Conservation (phyloP, 164 flowering plant species). For the Annona squamosa region DNA sequence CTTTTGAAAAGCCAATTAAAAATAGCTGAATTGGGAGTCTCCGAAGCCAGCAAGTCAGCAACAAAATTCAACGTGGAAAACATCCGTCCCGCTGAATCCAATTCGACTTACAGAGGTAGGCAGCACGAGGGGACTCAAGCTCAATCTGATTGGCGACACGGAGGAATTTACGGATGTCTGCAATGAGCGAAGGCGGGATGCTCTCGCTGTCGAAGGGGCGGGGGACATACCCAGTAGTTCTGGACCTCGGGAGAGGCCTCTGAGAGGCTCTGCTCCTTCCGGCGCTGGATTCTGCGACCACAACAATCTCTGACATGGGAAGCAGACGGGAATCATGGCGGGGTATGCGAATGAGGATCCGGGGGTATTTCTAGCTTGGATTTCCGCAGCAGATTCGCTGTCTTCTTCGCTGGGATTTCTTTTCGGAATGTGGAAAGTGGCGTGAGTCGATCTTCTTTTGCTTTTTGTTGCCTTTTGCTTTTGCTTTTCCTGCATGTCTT, state of each 20-base stretch:
- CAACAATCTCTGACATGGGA: slow-evolving; percentile 31
- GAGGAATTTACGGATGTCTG: slow-evolving; percentile 59
- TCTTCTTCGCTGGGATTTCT: background rate
- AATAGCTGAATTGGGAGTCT: background rate
- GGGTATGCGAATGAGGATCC: background rate
- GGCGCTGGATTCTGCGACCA: slow-evolving; percentile 35
- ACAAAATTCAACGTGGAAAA: background rate
- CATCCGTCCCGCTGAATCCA: background rate
- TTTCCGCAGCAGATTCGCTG: background rate
- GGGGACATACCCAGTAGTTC: slow-evolving; percentile 21
- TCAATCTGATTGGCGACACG: slow-evolving; percentile 85
- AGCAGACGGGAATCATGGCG: background rate
- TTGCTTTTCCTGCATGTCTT: background rate
- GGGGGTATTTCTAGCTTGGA: slow-evolving; percentile 4
- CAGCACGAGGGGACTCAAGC: slow-evolving; percentile 59
- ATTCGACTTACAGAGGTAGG: slow-evolving; percentile 63
- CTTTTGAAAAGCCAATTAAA: background rate
- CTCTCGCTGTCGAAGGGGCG: slow-evolving; percentile 81
- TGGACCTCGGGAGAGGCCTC: slow-evolving; percentile 6
- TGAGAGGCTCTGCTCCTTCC: slow-evolving; percentile 6
- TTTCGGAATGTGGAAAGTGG: background rate
- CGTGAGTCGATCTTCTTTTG: background rate
- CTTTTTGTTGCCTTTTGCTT: slow-evolving; percentile 8
- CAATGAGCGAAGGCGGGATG: slow-evolving; percentile 56
- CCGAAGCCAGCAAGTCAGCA: background rate